phyloP scores from a whole-genome alignment of 2,329 filamentous ascomycete species.

The Celoporthe dispersa region DNA sequence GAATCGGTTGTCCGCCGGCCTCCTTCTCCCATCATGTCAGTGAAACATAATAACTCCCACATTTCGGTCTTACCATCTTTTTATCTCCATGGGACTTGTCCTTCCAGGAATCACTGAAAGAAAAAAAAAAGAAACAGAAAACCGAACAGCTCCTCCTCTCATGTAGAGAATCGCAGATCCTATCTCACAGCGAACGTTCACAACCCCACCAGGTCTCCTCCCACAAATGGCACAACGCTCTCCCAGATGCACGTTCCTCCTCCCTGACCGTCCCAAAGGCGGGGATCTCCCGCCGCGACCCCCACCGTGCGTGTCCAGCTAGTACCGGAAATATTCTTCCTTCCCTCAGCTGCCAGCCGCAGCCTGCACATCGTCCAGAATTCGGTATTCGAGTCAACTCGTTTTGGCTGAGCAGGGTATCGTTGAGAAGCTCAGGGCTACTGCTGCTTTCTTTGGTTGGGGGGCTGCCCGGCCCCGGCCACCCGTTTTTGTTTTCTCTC shows the following conservation, averaged over 20 bases:
- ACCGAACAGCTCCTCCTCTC: not conserved
- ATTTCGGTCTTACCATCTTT: not conserved
- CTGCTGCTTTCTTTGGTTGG: not conserved
- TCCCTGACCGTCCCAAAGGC: slow-evolving; percentile 3
- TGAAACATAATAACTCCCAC: not conserved
- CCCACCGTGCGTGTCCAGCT: not conserved
- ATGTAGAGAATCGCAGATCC: not conserved
- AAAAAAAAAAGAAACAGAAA: not conserved
- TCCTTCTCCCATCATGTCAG: not conserved
- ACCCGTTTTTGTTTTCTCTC: not conserved
- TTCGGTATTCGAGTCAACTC: not conserved
- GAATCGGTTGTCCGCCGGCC: not conserved
- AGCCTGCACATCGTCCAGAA: slow-evolving; percentile 1
- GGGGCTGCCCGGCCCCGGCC: slow-evolving; percentile 4
- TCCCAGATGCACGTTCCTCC: slow-evolving; percentile 14
- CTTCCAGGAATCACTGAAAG: not conserved
- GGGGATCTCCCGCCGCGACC: not conserved
- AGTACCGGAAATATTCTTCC: slow-evolving; percentile 4
- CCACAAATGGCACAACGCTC: slow-evolving; percentile 21
- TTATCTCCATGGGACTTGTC: not conserved
- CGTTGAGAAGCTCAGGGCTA: slow-evolving; percentile 8
- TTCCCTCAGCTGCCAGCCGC: slow-evolving; percentile 7
- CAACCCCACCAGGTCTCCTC: slow-evolving; percentile 1
- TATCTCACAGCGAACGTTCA: slow-evolving; percentile 3
- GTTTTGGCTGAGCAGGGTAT: slow-evolving; percentile 3